phyloP scores from a whole-genome alignment of 495 filamentous ascomycete species.

The Penicillium paradoxum region DNA sequence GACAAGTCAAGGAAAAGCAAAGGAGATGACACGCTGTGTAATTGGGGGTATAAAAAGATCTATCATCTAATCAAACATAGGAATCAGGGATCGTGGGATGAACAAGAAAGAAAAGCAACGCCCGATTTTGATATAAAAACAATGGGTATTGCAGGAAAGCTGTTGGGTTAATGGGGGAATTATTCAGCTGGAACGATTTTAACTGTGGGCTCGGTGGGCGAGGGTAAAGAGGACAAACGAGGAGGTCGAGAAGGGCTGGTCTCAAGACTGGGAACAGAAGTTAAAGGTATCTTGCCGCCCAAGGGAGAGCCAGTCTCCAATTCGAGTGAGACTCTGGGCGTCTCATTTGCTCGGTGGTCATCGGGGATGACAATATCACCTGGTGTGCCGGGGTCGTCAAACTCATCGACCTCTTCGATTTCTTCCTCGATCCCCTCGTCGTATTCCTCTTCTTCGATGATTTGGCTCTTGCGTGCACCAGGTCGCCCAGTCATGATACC shows the following conservation, averaged over 20 bases:
- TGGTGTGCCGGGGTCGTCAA: constrained; percentile 46
- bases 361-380: constrained; percentile 18
- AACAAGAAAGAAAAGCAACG: background rate
- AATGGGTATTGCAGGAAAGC: constrained; percentile 3
- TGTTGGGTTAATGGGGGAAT: background rate
- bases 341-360: constrained; percentile 4
- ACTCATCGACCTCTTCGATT: constrained; percentile 67
- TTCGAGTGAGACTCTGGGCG: constrained; percentile 7
- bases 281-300: constrained; percentile 25
- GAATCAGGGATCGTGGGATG: constrained; percentile 7
- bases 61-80: constrained; percentile 22
- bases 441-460: constrained; percentile 87
- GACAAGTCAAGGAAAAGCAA: constrained; percentile 13
- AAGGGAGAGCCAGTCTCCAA: constrained; percentile 18
- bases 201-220: constrained; percentile 9
- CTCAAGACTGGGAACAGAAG: constrained; percentile 34
- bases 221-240: constrained; percentile 37
- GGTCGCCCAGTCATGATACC: constrained; percentile 53
- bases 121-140: background rate
- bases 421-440: constrained; percentile 62
- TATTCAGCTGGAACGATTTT: constrained; percentile 1
- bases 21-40: constrained; percentile 23
- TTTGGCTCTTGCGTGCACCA: constrained; percentile 52
- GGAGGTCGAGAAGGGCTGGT: constrained; percentile 31
- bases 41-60: constrained; percentile 33